Evolutionary conservation across 371 early-diverging fungal genomes (phyloP), one percentile per base, ranked within the genome.

Genomic region (Saksenaea vasiformis): DNA sequence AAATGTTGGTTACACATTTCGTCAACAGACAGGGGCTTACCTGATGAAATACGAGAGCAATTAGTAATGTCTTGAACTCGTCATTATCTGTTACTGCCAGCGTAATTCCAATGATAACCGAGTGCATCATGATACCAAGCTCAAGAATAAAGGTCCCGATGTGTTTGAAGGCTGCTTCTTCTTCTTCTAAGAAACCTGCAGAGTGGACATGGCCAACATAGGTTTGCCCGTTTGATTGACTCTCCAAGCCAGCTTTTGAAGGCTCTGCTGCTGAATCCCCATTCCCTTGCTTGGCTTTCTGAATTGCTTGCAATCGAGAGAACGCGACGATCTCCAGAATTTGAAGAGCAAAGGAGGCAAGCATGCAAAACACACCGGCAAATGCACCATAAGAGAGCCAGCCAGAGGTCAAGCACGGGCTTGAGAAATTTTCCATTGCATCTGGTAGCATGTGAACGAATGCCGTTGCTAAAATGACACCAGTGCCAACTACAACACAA

Each of bases 21-120:
- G 31, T 31, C 31, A 31, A 2, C 7, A 38, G 9, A 5, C 4
- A 24, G n/a, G n/a, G 14, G 63, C 11, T 59, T 83, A 83, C 83
- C 79, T 96, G 96, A 74, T 96, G 97, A 76, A 95, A 94, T n/a
- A 83, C 80, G 11, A 95, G 77, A 8, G 96, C 96, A 54, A 92
- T 78, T 14, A 93, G 69, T 13, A 95, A 85, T 9, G 91, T 80
- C 8, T 69, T 74, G 73, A 92, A 93, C 17, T 83, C 85, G 1
- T 78, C 67, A n/a, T 86, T 89, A 1, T 73, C 72, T 4, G 91
- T 74, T 13, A 86, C 85, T 1, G 93, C 91, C 17, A 97, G 74
- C 1, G 93, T 81, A 27, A 95, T 65, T 7, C 96, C 97, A 62
- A 97, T 92, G 54, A 95, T 83, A 47, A 97, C 76, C 0, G 95